A percentile compares a stretch with the other conserved stretches of the same genome.
Conservation (phyloP, 352 stramenopile species). For the Phytophthora nicotianae region DNA sequence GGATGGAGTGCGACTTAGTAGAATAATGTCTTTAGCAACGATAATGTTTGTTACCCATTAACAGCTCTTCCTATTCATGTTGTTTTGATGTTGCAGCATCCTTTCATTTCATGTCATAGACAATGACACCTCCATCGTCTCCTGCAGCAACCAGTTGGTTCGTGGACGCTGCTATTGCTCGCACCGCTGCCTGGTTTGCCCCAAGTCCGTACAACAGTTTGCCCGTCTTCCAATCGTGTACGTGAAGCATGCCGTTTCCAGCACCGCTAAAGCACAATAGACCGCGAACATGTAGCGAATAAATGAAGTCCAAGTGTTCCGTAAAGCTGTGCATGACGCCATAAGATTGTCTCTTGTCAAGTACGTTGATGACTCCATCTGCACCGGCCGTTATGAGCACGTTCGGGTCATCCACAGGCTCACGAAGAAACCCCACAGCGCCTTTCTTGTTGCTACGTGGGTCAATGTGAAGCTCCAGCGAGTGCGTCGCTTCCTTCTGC, state of each 20-base stretch:
- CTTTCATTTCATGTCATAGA: slow-evolving; percentile 72
- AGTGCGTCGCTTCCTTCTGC: slow-evolving; percentile 35
- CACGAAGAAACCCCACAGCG: slow-evolving; percentile 69
- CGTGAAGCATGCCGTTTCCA: slow-evolving; percentile 86
- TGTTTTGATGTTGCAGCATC: not conserved
- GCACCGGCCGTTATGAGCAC: slow-evolving; percentile 72
- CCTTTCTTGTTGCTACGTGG: slow-evolving; percentile 61
- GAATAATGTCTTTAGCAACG: too few species aligned
- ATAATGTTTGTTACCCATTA: not conserved
- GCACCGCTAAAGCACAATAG: slow-evolving; percentile 83
- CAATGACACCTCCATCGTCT: slow-evolving; percentile 82
- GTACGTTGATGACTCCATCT: slow-evolving; percentile 78
- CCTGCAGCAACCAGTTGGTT: slow-evolving; percentile 71
- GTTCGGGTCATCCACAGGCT: slow-evolving; percentile 50
- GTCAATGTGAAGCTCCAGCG: slow-evolving; percentile 64
- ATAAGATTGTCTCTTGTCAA: slow-evolving; percentile 70
- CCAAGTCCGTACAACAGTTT: slow-evolving; percentile 83
- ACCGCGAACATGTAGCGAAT: slow-evolving; percentile 68
- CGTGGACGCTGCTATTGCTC: slow-evolving; percentile 60
- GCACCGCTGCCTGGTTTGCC: slow-evolving; percentile 80
- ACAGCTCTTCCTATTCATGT: not conserved
- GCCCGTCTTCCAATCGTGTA: slow-evolving; percentile 77
- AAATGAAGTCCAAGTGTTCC: slow-evolving; percentile 90
- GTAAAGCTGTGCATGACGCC: slow-evolving; percentile 57
- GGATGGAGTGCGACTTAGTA: too few species aligned